phyloP scores from a whole-genome alignment of 176 grass and related monocot genomes.

The Oryza meridionalis region DNA sequence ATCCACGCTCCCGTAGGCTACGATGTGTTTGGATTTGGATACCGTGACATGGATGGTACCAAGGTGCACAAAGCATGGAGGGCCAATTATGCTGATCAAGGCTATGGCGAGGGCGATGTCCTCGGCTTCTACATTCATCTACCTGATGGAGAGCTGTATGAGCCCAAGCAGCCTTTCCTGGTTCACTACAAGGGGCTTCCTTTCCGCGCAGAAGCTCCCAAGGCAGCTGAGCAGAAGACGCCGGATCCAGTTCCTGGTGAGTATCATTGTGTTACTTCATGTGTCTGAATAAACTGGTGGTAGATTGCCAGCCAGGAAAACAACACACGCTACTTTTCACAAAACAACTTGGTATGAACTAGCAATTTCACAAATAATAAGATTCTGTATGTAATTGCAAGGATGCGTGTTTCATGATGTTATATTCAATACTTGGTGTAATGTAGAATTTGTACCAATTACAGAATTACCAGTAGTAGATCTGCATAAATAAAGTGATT shows the following conservation, averaged over 20 bases:
- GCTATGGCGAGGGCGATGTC: slow-evolving; percentile 71
- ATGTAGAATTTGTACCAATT: neutral
- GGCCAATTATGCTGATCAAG: slow-evolving; percentile 66
- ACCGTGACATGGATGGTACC: slow-evolving; percentile 75
- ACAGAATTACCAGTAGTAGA: neutral
- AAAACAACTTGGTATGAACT: neutral
- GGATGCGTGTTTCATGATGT: neutral
- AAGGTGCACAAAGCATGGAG: slow-evolving; percentile 87
- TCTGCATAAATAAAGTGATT: neutral
- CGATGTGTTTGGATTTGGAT: slow-evolving; percentile 72
- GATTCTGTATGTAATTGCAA: neutral
- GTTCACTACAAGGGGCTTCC: slow-evolving; percentile 83
- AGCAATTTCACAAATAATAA: neutral
- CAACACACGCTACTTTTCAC: neutral
- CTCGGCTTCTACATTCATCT: slow-evolving; percentile 90
- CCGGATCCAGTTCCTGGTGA: slow-evolving; percentile 77
- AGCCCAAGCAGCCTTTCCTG: slow-evolving; percentile 71
- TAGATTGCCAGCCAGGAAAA: neutral
- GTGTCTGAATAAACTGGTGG: neutral
- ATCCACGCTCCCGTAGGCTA: slow-evolving; percentile 85
- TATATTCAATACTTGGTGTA: neutral
- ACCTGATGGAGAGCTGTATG: slow-evolving; percentile 70
- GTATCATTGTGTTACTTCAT: slow-evolving; percentile 13
- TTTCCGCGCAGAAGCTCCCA: slow-evolving; percentile 63
- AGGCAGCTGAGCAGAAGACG: slow-evolving; percentile 65